Conservation (phyloP, 75 land plant genomes). For the Pinus taeda region DNA sequence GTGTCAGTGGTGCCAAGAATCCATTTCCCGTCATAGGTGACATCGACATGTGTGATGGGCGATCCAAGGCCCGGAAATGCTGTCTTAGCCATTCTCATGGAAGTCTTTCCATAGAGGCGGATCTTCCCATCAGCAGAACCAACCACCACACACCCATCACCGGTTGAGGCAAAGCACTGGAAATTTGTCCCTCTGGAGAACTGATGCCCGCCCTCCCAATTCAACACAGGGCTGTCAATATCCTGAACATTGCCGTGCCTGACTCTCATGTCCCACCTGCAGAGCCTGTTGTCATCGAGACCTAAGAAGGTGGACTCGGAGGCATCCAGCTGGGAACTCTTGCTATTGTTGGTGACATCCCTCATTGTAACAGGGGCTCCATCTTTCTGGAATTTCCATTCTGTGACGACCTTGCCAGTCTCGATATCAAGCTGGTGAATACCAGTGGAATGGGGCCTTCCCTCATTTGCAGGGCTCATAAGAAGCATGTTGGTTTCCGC, state of each 20-base stretch:
- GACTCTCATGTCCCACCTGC: slow-evolving; percentile 98
- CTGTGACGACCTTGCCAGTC: slow-evolving; percentile 82
- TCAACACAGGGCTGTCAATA: slow-evolving; percentile 68
- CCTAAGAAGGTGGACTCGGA: slow-evolving; percentile 88
- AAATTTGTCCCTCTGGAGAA: slow-evolving; percentile 96
- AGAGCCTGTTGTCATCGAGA: slow-evolving; percentile 90
- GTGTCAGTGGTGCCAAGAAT: slow-evolving; percentile 95
- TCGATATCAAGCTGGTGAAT: slow-evolving; percentile 92
- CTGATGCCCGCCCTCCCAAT: slow-evolving; percentile 97
- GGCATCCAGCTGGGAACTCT: slow-evolving; percentile 85
- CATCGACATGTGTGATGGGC: slow-evolving; percentile 97
- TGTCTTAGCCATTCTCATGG: slow-evolving; percentile 98
- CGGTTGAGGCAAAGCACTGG: slow-evolving; percentile 96
- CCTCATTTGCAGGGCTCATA: slow-evolving; percentile 74
- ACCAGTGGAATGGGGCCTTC: slow-evolving; percentile 58
- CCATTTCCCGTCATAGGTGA: slow-evolving; percentile 99
- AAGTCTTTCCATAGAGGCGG: slow-evolving; percentile 74
- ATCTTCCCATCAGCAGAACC: slow-evolving; percentile 98
- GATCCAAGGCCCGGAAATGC: slow-evolving; percentile 99
- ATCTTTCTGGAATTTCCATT: slow-evolving; percentile 98
- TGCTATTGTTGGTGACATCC: slow-evolving; percentile 84
- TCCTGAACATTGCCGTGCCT: slow-evolving; percentile 83
- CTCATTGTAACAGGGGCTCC: slow-evolving; percentile 90
- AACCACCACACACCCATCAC: slow-evolving; percentile 96
- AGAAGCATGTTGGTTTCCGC: slow-evolving; percentile 93